Evolutionary conservation across 176 grass and related monocot genomes (phyloP).

Genomic region (Carex kokanica): DNA sequence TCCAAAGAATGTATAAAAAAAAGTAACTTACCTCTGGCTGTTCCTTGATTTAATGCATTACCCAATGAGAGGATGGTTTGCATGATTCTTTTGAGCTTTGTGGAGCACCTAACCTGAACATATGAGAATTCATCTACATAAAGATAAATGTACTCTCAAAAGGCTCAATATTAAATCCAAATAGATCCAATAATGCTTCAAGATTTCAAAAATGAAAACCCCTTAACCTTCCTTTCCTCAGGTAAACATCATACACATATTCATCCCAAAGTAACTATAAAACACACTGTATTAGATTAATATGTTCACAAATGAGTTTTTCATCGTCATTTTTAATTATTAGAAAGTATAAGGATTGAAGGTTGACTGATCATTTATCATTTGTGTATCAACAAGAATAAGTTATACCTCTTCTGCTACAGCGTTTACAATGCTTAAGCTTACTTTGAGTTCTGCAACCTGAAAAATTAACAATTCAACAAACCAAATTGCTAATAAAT

Average conservation of each 20-base stretch:
- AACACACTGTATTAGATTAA: background rate
- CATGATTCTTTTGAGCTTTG: slow-evolving; percentile 83
- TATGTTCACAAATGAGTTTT: background rate
- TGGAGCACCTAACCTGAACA: slow-evolving; percentile 69
- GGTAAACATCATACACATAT: background rate
- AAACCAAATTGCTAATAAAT: slow-evolving; percentile 9
- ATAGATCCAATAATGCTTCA: background rate
- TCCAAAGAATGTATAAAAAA: background rate
- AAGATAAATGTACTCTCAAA: background rate
- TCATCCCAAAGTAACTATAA: background rate
- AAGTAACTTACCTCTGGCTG: slow-evolving; percentile 77
- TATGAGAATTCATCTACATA: slow-evolving; percentile 29
- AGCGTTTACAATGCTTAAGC: slow-evolving; percentile 67
- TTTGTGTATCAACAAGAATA: background rate
- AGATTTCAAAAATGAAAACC: background rate
- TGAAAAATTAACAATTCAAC: slow-evolving; percentile 30
- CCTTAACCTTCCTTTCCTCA: background rate
- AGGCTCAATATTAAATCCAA: background rate
- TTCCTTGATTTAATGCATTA: slow-evolving; percentile 96
- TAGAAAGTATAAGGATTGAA: background rate
- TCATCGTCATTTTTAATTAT: background rate
- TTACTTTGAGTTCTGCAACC: slow-evolving; percentile 76
- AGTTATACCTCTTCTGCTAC: slow-evolving; percentile 70
- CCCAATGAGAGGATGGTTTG: slow-evolving; percentile 94
- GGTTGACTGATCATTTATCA: background rate